Percentiles rank a stretch among this genome's conserved stretches.
Conservation (phyloP, 495 filamentous ascomycete genomes). For the Geopyxis carbonaria region DNA sequence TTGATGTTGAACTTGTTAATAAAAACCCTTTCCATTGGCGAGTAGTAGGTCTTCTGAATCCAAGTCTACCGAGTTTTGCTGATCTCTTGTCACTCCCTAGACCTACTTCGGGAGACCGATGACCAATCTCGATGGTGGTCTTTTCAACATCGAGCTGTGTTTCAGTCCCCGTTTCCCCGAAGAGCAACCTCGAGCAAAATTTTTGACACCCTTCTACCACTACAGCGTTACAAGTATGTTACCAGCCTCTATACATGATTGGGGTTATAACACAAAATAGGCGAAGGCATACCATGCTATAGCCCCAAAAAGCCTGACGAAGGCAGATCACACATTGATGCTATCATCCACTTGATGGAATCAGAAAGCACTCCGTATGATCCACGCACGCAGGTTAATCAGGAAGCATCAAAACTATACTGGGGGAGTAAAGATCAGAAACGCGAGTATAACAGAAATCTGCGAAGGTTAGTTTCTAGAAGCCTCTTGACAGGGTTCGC, state of each 20-base stretch:
- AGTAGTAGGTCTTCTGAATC: slow-evolving; percentile 30
- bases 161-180: slow-evolving; percentile 82
- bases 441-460: slow-evolving; percentile 63
- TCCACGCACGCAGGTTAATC: slow-evolving; percentile 72
- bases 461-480: slow-evolving; percentile 34
- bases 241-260: background rate
- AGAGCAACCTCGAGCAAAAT: slow-evolving; percentile 72
- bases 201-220: slow-evolving; percentile 72
- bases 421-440: slow-evolving; percentile 70
- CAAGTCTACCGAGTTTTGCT: slow-evolving; percentile 1
- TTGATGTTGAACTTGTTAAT: slow-evolving; percentile 56
- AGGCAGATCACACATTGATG: slow-evolving; percentile 66
- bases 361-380: slow-evolving; percentile 80
- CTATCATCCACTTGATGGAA: slow-evolving; percentile 66
- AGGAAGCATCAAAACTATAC: slow-evolving; percentile 68
- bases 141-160: slow-evolving; percentile 62
- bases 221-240: slow-evolving; percentile 52
- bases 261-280: slow-evolving; percentile 8
- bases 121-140: slow-evolving; percentile 82
- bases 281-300: slow-evolving; percentile 68
- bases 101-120: slow-evolving; percentile 85
- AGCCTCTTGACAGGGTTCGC: too few relatives aligned
- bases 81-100: slow-evolving; percentile 19
- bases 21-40: slow-evolving; percentile 54
- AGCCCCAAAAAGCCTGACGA: slow-evolving; percentile 58